Evolutionary conservation across 805 yeast genomes (phyloP), one percentile per base, ranked within the genome.

Genomic region (Millerozyma acaciae): DNA sequence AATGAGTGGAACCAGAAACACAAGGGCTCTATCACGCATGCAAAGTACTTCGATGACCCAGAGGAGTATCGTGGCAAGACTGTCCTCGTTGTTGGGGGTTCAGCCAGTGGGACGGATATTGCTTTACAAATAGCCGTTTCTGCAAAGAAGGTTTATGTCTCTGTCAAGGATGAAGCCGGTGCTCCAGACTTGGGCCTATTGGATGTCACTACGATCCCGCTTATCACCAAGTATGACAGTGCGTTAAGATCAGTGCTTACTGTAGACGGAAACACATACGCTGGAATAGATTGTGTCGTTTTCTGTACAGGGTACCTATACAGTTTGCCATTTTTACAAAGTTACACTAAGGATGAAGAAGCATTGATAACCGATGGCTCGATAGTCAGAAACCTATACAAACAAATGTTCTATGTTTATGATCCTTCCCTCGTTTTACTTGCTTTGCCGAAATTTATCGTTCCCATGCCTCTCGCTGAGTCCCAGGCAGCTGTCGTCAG

Each of bases 51-150:
- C 38, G 47, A 56, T 22, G 38, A 37, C 20, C 46, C 59, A 2
- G 37, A 37, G n/a, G 43, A 43, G 8, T 68, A 50, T 39, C 45
- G 49, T 5, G 55, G 62, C 16, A 54, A 62, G 27, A 66, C 57
- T n/a, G 76, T 80, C 10, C 53, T 85, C 27, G 70, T 84, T 5
- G 75, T 85, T n/a, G 95, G 95, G 0, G 80, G 79, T 45, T 77
- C 80, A 8, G 82, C 93, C 2, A 78, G 87, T 19, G 95, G 90
- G 17, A 73, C 76, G 13, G 95, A 87, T 50, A 62, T 84, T 26
- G 74, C 86, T 2, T 70, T 68, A 36, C 89, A 83, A 49, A 48
- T 80, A 13, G 73, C 78, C 1, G 60, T 63, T 2, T 48, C 38
- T 3, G 51, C 50, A 6, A 55, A 66, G 15, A 62, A 43, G 16